Evolutionary conservation across 2,329 filamentous ascomycete genomes (phyloP).

Genomic region (Chaetomium globosum): DNA sequence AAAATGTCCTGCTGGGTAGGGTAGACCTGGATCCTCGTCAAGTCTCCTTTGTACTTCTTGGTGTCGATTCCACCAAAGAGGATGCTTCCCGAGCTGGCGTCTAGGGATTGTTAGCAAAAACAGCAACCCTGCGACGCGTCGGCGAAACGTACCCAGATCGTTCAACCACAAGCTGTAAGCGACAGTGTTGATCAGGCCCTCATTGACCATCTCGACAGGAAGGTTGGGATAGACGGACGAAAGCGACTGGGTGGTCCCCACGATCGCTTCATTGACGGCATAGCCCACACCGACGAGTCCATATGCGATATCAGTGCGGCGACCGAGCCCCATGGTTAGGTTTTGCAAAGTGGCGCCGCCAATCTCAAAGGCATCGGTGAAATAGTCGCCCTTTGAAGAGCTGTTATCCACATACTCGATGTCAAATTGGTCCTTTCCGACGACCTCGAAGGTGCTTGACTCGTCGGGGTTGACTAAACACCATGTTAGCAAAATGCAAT

Average conservation of each 20-base stretch:
- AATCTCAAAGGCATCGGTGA: constrained; percentile 59
- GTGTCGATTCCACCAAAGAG: constrained; percentile 82
- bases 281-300: constrained; percentile 66
- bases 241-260: constrained; percentile 37
- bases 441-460: constrained; percentile 52
- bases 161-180: constrained; percentile 74
- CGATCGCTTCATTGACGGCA: constrained; percentile 55
- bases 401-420: constrained; percentile 66
- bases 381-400: constrained; percentile 60
- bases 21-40: constrained; percentile 64
- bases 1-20: constrained; percentile 42
- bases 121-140: too few species aligned
- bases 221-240: constrained; percentile 57
- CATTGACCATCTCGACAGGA: constrained; percentile 64
- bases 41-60: constrained; percentile 67
- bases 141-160: constrained; percentile 46
- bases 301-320: constrained; percentile 56
- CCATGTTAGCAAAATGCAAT: constrained; percentile 14
- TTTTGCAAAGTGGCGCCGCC: constrained; percentile 55
- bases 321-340: constrained; percentile 62
- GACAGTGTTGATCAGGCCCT: constrained; percentile 65
- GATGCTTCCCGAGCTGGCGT: constrained; percentile 67
- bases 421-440: constrained; percentile 52
- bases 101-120: constrained; percentile 35
- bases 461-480: constrained; percentile 48